phyloP scores from a whole-genome alignment of 2,329 filamentous ascomycete genomes.

The Arthrocladium fulminans region DNA sequence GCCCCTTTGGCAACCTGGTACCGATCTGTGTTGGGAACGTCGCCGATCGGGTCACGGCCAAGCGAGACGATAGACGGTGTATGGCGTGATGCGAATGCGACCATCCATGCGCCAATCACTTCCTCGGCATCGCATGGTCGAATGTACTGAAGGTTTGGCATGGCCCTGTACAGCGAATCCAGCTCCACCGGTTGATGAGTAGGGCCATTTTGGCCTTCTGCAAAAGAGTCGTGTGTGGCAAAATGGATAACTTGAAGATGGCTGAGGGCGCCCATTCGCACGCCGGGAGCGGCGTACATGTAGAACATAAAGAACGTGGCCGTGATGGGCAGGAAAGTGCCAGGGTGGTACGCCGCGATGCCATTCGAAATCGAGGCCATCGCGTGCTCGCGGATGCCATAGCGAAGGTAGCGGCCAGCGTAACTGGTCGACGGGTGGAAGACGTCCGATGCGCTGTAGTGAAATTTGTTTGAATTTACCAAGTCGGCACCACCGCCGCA shows the following conservation, averaged over 20 bases:
- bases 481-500: conserved; percentile 27
- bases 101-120: conserved; percentile 45
- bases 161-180: conserved; percentile 47
- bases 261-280: conserved; percentile 51
- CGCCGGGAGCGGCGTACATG: conserved; percentile 44
- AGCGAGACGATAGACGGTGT: conserved; percentile 32
- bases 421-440: conserved; percentile 26
- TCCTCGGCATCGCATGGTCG: conserved; percentile 51
- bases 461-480: conserved; percentile 11
- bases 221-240: conserved; percentile 53
- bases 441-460: conserved; percentile 19
- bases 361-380: conserved; percentile 86
- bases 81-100: conserved; percentile 34
- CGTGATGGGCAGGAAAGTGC: conserved; percentile 48
- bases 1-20: conserved; percentile 31
- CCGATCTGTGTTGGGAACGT: conserved; percentile 28
- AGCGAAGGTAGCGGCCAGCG: conserved; percentile 52
- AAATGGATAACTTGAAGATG: conserved; percentile 48
- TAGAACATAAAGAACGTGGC: conserved; percentile 54
- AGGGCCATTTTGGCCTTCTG: conserved; percentile 51
- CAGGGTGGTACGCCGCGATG: conserved; percentile 46
- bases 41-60: conserved; percentile 34
- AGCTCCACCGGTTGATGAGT: conserved; percentile 54
- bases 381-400: conserved; percentile 83
- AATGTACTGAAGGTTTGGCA: conserved; percentile 53